phyloP scores from a whole-genome alignment of 768 basidiomycete species.

The Agaricus subrufescens region DNA sequence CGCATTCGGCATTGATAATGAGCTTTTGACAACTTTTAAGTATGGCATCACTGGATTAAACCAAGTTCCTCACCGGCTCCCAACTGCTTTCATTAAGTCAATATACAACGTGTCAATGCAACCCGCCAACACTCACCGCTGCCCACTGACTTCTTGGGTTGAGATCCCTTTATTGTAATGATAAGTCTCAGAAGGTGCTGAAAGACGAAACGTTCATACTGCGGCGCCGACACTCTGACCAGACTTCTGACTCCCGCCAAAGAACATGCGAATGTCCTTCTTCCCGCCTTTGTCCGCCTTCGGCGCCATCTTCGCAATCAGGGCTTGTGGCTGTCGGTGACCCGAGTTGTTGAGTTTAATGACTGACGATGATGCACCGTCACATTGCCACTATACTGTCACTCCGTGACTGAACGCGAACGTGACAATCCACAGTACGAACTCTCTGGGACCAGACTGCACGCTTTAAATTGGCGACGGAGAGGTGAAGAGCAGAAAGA shows the following conservation, averaged over 20 bases:
- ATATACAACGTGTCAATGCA: neutral
- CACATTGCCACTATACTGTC: too few relatives aligned
- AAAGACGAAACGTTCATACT: neutral
- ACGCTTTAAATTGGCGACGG: too few relatives aligned
- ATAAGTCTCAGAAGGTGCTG: neutral
- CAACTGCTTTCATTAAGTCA: neutral
- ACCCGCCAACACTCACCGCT: neutral
- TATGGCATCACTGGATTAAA: neutral
- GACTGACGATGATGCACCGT: too few relatives aligned
- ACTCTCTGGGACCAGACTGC: too few relatives aligned
- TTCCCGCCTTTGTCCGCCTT: conserved; percentile 12
- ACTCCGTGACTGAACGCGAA: too few relatives aligned
- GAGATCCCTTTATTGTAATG: neutral
- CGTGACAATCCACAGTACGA: too few relatives aligned
- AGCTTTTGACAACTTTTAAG: neutral
- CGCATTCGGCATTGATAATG: neutral
- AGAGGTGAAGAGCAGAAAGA: too few relatives aligned
- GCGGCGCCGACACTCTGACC: conserved; percentile 4
- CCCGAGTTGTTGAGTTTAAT: too few relatives aligned
- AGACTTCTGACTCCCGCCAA: conserved; percentile 17
- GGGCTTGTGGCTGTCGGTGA: too few relatives aligned
- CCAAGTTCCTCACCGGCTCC: neutral
- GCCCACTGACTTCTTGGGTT: neutral
- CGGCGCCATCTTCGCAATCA: too few relatives aligned
- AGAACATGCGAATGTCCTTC: conserved; percentile 36